Evolutionary conservation across 805 yeast genomes (phyloP).

Genomic region (Blastobotrys attinorum): DNA sequence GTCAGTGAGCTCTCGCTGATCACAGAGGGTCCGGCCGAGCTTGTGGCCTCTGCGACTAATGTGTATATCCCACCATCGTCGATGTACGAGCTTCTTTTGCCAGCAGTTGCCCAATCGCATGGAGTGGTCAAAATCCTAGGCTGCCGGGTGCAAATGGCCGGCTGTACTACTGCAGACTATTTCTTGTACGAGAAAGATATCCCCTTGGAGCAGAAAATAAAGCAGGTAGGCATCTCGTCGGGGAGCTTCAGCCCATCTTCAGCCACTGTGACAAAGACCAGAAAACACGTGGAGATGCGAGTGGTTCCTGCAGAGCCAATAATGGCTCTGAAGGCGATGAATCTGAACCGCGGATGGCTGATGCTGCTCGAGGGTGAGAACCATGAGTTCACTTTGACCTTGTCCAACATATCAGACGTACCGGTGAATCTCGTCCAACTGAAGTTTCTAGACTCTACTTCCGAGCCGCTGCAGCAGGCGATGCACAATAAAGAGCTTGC

Average conservation of each 20-base stretch:
- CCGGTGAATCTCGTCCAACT: conserved; percentile 50
- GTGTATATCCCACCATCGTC: conserved; percentile 23
- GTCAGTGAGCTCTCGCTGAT: conserved; percentile 33
- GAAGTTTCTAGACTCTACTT: conserved; percentile 65
- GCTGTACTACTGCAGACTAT: conserved; percentile 40
- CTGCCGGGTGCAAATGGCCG: conserved; percentile 41
- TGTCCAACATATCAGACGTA: conserved; percentile 54
- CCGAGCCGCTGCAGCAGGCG: conserved; percentile 52
- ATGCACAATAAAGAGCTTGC: conserved; percentile 40
- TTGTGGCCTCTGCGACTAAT: conserved; percentile 15
- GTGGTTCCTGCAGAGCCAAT: conserved; percentile 52
- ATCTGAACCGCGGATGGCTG: conserved; percentile 55
- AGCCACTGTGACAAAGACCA: too few relatives aligned
- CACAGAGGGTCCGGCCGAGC: conserved; percentile 17
- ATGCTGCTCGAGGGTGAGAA: conserved; percentile 78
- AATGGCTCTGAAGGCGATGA: conserved; percentile 42
- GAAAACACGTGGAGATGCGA: conserved; percentile 23
- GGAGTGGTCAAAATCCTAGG: conserved; percentile 48
- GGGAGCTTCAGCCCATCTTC: too few relatives aligned
- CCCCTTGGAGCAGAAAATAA: conserved; percentile 23
- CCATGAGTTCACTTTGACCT: conserved; percentile 38
- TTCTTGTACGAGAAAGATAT: conserved; percentile 7
- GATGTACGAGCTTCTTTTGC: conserved; percentile 18
- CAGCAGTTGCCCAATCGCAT: conserved; percentile 30
- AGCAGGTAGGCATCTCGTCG: conserved; percentile 17